Conservation (phyloP, 495 filamentous ascomycete genomes). For the Hypoxylon subgilvum region DNA sequence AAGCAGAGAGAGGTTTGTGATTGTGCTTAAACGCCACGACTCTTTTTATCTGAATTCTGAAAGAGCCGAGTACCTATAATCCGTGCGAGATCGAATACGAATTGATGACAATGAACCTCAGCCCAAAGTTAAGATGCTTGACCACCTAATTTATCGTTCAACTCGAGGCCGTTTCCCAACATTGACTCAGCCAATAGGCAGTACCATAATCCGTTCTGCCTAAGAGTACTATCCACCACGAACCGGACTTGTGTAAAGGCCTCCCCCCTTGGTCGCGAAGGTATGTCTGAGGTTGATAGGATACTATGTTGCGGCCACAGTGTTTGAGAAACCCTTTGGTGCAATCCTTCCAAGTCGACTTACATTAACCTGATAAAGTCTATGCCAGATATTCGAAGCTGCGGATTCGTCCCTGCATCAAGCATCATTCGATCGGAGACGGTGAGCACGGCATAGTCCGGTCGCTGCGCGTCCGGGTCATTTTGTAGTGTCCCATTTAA, state of each 20-base stretch:
- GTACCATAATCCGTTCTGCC: conserved; percentile 8
- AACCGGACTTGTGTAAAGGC: not conserved
- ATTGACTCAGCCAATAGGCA: conserved; percentile 9
- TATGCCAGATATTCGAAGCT: conserved; percentile 6
- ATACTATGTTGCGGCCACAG: conserved; percentile 5
- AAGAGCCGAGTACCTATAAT: not conserved
- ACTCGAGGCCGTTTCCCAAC: conserved; percentile 15
- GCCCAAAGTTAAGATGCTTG: not conserved
- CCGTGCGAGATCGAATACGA: conserved; percentile 5
- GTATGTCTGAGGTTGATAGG: conserved; percentile 10
- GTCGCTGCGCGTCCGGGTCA: conserved; percentile 3
- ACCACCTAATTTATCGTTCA: conserved; percentile 4
- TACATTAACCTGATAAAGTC: conserved; percentile 6
- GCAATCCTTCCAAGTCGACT: conserved; percentile 1
- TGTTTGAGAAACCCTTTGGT: conserved; percentile 10
- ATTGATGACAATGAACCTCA: conserved; percentile 9
- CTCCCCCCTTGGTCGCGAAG: not conserved
- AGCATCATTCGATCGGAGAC: conserved; percentile 6
- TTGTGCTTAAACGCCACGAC: conserved; percentile 13
- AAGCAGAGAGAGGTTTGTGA: conserved; percentile 2
- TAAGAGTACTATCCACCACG: conserved; percentile 6
- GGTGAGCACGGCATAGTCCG: not conserved
- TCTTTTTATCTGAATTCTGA: not conserved
- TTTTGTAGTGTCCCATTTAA: conserved; percentile 3
- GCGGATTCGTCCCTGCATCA: conserved; percentile 11